phyloP scores from a whole-genome alignment of 805 yeast species.

The Spathaspora hagerdaliae region DNA sequence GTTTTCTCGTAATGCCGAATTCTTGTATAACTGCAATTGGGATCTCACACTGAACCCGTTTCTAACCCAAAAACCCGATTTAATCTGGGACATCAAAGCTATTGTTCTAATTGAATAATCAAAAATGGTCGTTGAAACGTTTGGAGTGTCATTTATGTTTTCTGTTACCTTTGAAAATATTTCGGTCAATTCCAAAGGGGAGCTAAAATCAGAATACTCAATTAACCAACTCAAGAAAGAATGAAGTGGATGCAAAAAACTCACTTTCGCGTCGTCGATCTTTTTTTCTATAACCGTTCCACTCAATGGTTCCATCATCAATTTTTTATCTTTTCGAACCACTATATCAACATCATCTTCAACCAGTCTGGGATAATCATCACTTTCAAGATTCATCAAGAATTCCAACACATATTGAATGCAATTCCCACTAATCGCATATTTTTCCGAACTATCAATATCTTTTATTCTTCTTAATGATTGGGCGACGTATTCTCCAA shows the following conservation, averaged over 20 bases:
- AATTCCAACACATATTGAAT: constrained; percentile 26
- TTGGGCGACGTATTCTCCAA: constrained; percentile 51
- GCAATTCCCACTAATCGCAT: constrained; percentile 19
- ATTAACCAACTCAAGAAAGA: constrained; percentile 68
- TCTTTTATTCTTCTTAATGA: constrained; percentile 29
- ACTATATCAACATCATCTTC: constrained; percentile 26
- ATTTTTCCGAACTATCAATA: constrained; percentile 7
- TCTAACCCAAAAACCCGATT: constrained; percentile 90
- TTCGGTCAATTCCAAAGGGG: constrained; percentile 17
- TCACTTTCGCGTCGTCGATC: constrained; percentile 43
- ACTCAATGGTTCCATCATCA: constrained; percentile 19
- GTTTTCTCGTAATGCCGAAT: constrained; percentile 73
- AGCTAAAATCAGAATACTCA: constrained; percentile 42
- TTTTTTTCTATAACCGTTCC: constrained; percentile 18
- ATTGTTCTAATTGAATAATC: constrained; percentile 77
- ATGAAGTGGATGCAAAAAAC: constrained; percentile 79
- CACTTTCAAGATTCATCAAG: constrained; percentile 26
- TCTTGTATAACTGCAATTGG: constrained; percentile 76
- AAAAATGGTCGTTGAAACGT: constrained; percentile 32
- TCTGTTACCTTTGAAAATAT: constrained; percentile 13
- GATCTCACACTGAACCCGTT: constrained; percentile 80
- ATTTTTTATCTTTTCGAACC: constrained; percentile 9
- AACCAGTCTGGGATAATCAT: constrained; percentile 21
- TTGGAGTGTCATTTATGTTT: neutral
- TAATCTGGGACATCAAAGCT: constrained; percentile 77